Evolutionary conservation across 148 eudicot species (phyloP).

Genomic region (Cornus kousa): DNA sequence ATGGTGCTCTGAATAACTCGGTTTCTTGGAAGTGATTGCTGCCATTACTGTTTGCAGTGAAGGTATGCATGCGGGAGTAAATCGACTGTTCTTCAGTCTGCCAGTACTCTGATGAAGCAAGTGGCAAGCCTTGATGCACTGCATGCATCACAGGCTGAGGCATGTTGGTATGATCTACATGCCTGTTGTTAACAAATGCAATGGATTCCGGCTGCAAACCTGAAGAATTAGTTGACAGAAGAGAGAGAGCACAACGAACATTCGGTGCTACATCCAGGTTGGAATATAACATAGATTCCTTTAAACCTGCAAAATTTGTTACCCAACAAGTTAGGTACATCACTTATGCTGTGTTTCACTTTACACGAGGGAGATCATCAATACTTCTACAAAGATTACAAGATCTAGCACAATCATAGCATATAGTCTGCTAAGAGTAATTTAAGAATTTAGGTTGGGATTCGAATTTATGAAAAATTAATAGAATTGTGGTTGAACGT

Average conservation of each 20-base stretch:
- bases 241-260: conserved; percentile 11
- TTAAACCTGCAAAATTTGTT: background rate
- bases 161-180: conserved; percentile 18
- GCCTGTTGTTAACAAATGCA: conserved; percentile 23
- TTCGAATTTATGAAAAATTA: too few relatives aligned
- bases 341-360: background rate
- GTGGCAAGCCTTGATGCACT: conserved; percentile 17
- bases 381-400: background rate
- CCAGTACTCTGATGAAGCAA: conserved; percentile 38
- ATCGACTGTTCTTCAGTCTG: conserved; percentile 23
- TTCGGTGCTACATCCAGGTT: background rate
- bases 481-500: background rate
- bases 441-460: too few relatives aligned
- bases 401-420: background rate
- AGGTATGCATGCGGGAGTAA: background rate
- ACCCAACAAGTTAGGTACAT: background rate
- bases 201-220: conserved; percentile 20
- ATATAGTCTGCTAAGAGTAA: background rate
- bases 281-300: background rate
- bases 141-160: conserved; percentile 23
- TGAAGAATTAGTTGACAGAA: conserved; percentile 11
- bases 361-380: background rate
- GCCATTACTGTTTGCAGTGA: conserved; percentile 7
- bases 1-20: conserved; percentile 36
- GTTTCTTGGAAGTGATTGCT: conserved; percentile 24